phyloP scores from a whole-genome alignment of 2,329 filamentous ascomycete species.

The Talaromyces funiculosus region DNA sequence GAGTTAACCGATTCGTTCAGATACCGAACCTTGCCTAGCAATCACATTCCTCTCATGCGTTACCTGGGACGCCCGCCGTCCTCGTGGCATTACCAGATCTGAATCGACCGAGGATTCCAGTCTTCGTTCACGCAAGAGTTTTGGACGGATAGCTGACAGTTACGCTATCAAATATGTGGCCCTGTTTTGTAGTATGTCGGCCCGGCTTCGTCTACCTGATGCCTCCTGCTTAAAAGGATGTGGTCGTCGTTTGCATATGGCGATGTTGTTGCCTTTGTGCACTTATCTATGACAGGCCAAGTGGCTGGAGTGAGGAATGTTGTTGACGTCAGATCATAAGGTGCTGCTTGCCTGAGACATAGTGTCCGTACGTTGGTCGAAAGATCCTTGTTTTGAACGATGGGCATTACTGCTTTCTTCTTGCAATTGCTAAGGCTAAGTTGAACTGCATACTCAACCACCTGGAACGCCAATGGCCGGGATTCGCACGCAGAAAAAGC shows the following conservation, averaged over 20 bases:
- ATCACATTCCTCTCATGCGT: conserved; percentile 2
- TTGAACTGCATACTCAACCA: neutral
- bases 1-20: neutral
- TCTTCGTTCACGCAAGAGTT: neutral
- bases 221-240: neutral
- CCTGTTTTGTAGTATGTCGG: neutral
- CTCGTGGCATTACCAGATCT: conserved; percentile 7
- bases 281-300: neutral
- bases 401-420: neutral
- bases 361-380: neutral
- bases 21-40: neutral
- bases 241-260: neutral
- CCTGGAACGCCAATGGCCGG: neutral
- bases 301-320: conserved; percentile 7
- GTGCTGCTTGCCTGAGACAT: neutral
- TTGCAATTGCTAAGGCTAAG: neutral
- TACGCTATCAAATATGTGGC: neutral
- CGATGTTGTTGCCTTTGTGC: neutral
- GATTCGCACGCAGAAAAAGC: neutral
- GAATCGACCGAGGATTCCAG: neutral
- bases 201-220: neutral
- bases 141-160: neutral
- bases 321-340: conserved; percentile 4
- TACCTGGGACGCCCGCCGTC: neutral
- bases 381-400: neutral